Evolutionary conservation across 305 asterid genomes (phyloP).

Genomic region (Fraxinus sp.): DNA sequence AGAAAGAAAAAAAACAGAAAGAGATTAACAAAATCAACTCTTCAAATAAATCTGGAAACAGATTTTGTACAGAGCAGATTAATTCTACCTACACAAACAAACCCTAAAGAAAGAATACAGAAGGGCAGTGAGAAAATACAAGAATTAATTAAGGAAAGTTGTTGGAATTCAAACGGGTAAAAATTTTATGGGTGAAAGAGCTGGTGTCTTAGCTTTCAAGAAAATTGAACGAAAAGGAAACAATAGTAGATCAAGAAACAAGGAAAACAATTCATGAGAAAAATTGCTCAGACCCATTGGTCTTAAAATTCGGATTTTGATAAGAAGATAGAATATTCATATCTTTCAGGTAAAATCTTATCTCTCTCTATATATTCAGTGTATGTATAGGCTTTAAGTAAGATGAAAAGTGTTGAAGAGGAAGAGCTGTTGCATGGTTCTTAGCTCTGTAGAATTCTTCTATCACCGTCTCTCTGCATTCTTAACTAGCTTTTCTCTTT

Average conservation of each 20-base stretch:
- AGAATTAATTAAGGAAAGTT: neutral
- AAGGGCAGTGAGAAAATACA: neutral
- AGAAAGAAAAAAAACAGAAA: neutral
- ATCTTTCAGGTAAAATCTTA: neutral
- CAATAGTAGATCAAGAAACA: neutral
- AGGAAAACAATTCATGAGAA: neutral
- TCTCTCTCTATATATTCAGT: neutral
- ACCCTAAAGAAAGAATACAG: constrained; percentile 5
- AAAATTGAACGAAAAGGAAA: neutral
- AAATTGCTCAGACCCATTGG: neutral
- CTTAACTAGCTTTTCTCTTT: neutral
- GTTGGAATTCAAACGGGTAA: neutral
- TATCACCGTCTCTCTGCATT: neutral
- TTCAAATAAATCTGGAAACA: neutral
- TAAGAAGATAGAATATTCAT: neutral
- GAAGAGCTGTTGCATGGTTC: constrained; percentile 4
- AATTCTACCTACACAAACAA: neutral
- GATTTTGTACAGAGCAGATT: neutral
- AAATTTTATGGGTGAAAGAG: neutral
- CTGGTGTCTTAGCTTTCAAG: neutral
- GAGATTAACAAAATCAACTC: neutral
- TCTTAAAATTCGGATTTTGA: neutral
- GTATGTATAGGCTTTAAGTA: neutral
- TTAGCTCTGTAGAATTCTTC: neutral
- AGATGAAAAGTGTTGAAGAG: neutral